Conservation (phyloP, 106 monocot genomes). For the Agapanthus africanus region DNA sequence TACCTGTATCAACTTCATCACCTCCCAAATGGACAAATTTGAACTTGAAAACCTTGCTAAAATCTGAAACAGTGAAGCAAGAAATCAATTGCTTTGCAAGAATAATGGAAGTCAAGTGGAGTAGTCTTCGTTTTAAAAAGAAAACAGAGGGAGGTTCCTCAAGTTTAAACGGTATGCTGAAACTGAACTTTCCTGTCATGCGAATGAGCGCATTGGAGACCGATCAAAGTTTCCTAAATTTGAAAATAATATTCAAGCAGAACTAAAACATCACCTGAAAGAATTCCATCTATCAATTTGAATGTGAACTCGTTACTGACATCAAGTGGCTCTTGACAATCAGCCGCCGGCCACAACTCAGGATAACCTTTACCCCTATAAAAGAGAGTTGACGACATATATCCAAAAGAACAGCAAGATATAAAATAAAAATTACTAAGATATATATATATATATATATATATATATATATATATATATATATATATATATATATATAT, state of each 20-base stretch:
- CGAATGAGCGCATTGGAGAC: background rate
- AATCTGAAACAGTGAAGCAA: constrained; percentile 52
- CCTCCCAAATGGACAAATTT: constrained; percentile 90
- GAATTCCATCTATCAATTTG: constrained; percentile 89
- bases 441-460: too few relatives aligned
- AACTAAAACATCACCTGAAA: constrained; percentile 53
- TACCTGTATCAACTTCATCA: constrained; percentile 89
- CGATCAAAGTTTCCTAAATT: background rate
- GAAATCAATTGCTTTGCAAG: constrained; percentile 5
- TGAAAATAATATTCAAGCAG: background rate
- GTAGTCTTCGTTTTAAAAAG: background rate
- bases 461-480: too few relatives aligned
- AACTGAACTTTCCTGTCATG: too few relatives aligned
- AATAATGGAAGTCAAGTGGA: background rate
- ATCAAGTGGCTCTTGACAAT: constrained; percentile 82
- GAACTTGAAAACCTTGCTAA: constrained; percentile 89
- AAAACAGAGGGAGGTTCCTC: background rate
- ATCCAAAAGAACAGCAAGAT: too few relatives aligned
- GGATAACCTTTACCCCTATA: constrained; percentile 83
- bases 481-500: too few relatives aligned
- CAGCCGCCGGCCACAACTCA: constrained; percentile 64
- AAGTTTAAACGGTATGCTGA: background rate
- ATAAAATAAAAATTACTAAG: too few relatives aligned
- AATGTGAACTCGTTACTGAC: constrained; percentile 85
- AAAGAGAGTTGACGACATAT: constrained; percentile 15